These are phyloP conservation scores for Neonothopanus nambi DNA, from an alignment of 1,284 basidiomycete genomes.

Conservation along the genomic window DNA sequence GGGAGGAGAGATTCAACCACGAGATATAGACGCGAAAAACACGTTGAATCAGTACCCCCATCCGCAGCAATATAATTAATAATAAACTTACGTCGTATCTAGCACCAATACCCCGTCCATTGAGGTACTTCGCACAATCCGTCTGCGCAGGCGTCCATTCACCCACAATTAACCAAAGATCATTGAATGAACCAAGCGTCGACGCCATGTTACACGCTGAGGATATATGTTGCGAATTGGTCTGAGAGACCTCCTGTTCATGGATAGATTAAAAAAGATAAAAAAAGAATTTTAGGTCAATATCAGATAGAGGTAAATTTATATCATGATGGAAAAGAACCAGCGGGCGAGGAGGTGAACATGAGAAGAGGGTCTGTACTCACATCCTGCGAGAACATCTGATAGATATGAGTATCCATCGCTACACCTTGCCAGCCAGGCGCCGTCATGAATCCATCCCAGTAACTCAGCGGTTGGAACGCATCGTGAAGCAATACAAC, in stretches of 20 bases:
- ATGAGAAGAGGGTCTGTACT: constrained; percentile 24
- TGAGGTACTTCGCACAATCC: constrained; percentile 84
- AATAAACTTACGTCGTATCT: constrained; percentile 64
- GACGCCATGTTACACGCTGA: constrained; percentile 57
- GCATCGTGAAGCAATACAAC: constrained; percentile 83
- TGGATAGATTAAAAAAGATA: too few species aligned
- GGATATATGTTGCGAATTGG: constrained; percentile 62
- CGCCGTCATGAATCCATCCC: constrained; percentile 67
- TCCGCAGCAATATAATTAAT: too few species aligned
- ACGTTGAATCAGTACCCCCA: too few species aligned
- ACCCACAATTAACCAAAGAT: constrained; percentile 78
- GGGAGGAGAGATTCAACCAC: background rate
- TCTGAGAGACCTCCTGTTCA: constrained; percentile 56
- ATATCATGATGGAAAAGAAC: background rate
- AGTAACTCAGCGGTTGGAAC: constrained; percentile 78
- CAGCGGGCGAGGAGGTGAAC: background rate
- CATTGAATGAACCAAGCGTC: constrained; percentile 47
- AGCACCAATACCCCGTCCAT: constrained; percentile 68
- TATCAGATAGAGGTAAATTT: background rate
- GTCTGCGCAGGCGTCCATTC: constrained; percentile 85
- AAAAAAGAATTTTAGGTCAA: background rate
- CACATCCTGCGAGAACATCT: constrained; percentile 71
- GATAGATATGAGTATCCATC: constrained; percentile 84
- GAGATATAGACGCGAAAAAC: background rate
- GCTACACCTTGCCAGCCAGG: constrained; percentile 67